phyloP scores from a whole-genome alignment of 768 basidiomycete species.

The Xerocomus spinulosus region DNA sequence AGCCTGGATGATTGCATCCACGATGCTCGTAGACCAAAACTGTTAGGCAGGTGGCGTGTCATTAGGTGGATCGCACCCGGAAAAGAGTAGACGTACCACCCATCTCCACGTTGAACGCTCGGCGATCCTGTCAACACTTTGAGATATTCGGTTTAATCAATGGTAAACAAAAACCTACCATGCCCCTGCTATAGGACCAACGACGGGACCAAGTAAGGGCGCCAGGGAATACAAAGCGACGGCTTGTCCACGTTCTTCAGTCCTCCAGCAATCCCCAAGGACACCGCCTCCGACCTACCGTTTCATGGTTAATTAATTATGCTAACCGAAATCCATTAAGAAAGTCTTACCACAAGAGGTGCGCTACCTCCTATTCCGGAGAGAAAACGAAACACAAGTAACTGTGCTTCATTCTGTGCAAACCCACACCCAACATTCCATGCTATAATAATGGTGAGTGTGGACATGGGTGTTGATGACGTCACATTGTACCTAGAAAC shows the following conservation, averaged over 20 bases:
- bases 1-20: conserved; percentile 50
- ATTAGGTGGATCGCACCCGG: too few relatives aligned
- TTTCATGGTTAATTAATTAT: neutral
- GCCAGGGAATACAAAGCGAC: conserved; percentile 62
- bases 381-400: conserved; percentile 66
- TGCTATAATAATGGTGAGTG: conserved; percentile 29
- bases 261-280: conserved; percentile 54
- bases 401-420: conserved; percentile 49
- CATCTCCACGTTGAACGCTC: conserved; percentile 65
- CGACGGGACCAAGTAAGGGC: conserved; percentile 59
- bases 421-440: conserved; percentile 67
- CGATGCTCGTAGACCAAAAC: conserved; percentile 67
- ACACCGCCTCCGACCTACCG: conserved; percentile 60
- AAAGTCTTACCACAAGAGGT: conserved; percentile 43
- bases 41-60: too few relatives aligned
- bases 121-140: conserved; percentile 39
- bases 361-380: conserved; percentile 72
- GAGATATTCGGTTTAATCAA: neutral
- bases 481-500: conserved; percentile 46
- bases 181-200: conserved; percentile 60
- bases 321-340: neutral
- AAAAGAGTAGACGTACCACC: conserved; percentile 43
- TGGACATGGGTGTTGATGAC: neutral
- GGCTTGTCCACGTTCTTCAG: conserved; percentile 62
- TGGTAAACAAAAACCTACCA: conserved; percentile 34